Percentiles rank a stretch among this genome's conserved stretches.
These are phyloP conservation scores for Truncatella angustata DNA, from an alignment of 2,329 filamentous ascomycete genomes.

Conservation along the genomic window DNA sequence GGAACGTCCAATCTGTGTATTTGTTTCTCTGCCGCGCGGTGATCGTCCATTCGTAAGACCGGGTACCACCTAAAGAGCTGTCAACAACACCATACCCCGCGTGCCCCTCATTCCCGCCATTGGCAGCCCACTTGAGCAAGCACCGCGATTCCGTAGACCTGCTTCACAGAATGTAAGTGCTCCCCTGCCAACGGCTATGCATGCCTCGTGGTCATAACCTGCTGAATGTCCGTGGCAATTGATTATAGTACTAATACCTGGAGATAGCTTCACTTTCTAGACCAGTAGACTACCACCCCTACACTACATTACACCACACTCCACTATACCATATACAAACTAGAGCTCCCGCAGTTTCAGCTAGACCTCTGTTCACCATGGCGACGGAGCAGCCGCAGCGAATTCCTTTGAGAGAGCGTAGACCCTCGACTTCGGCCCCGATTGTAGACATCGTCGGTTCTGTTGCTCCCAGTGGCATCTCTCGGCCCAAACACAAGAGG, in stretches of 20 bases:
- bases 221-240: background rate
- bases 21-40: slow-evolving; percentile 6
- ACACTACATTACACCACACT: too few species aligned
- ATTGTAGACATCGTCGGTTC: slow-evolving; percentile 84
- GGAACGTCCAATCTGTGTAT: background rate
- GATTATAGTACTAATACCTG: background rate
- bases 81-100: background rate
- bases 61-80: too few species aligned
- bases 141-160: background rate
- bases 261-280: background rate
- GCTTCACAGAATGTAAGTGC: background rate
- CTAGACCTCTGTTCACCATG: slow-evolving; percentile 20
- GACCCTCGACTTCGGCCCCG: slow-evolving; percentile 71
- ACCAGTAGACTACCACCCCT: background rate
- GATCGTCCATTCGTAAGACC: slow-evolving; percentile 6
- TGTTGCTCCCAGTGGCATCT: slow-evolving; percentile 80
- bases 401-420: slow-evolving; percentile 67
- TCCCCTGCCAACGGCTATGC: background rate
- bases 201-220: background rate
- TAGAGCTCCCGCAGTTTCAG: background rate
- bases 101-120: background rate
- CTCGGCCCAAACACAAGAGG: slow-evolving; percentile 91
- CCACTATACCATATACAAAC: background rate
- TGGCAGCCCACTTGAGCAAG: background rate
- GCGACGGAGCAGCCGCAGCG: slow-evolving; percentile 25